Evolutionary conservation across 2,329 filamentous ascomycete genomes (phyloP).

Genomic region (Talaromyces rugulosus): DNA sequence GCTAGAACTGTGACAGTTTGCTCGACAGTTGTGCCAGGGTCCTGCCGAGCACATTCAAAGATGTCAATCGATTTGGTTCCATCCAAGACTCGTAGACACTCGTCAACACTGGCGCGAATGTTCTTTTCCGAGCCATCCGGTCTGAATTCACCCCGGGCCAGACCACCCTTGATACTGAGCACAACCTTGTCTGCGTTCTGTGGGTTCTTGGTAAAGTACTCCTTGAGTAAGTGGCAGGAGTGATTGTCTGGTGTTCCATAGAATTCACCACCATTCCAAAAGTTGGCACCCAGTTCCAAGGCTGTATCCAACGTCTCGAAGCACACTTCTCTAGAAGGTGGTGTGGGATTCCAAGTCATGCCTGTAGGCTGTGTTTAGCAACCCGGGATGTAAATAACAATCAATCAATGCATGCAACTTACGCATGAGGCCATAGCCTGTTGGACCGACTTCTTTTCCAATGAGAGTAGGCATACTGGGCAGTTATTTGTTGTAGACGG

Average conservation of each 20-base stretch:
- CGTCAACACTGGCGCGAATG: conserved; percentile 56
- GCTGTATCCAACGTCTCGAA: conserved; percentile 46
- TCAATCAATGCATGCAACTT: not conserved
- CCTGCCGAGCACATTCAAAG: conserved; percentile 57
- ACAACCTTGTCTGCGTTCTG: conserved; percentile 60
- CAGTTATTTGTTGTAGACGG: not conserved
- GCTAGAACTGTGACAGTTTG: conserved; percentile 38
- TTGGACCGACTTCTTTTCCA: conserved; percentile 16
- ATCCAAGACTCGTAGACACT: conserved; percentile 47
- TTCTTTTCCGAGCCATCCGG: conserved; percentile 53
- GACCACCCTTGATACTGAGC: conserved; percentile 59
- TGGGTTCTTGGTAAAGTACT: conserved; percentile 61
- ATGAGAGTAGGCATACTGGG: conserved; percentile 15
- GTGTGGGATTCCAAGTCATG: conserved; percentile 16
- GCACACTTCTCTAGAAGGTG: conserved; percentile 12
- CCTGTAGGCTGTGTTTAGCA: conserved; percentile 1
- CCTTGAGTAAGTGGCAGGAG: conserved; percentile 55
- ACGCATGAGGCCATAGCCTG: conserved; percentile 18
- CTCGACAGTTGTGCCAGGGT: conserved; percentile 49
- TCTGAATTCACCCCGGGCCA: conserved; percentile 14
- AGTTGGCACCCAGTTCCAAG: conserved; percentile 43
- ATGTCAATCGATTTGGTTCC: conserved; percentile 51
- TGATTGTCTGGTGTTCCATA: conserved; percentile 59
- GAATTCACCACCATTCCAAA: conserved; percentile 63
- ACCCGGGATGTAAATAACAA: not conserved